Evolutionary conservation across 1,139 yeast species (phyloP).

Genomic region (Candida sanyaensis): DNA sequence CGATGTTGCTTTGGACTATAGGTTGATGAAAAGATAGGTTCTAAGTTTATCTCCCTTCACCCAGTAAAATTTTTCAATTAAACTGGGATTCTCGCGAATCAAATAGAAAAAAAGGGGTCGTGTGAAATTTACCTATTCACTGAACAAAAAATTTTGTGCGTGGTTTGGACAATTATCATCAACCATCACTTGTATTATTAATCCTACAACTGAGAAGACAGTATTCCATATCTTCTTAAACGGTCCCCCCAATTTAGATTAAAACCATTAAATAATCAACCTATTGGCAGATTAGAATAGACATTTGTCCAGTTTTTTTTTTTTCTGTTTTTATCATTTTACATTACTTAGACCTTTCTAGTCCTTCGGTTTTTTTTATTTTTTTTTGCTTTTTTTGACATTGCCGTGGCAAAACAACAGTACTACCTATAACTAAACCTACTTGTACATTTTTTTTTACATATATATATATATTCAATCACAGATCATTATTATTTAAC

Average conservation of each 20-base stretch:
- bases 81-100: background rate
- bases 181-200: background rate
- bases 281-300: background rate
- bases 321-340: background rate
- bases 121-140: background rate
- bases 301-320: too few species aligned
- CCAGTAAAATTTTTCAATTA: background rate
- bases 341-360: too few species aligned
- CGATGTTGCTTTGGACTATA: background rate
- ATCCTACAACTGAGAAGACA: background rate
- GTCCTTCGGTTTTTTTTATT: background rate
- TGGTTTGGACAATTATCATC: background rate
- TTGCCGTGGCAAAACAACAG: conserved; percentile 4
- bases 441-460: background rate
- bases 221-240: too few species aligned
- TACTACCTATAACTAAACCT: background rate
- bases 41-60: too few species aligned
- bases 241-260: too few species aligned
- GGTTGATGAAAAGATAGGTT: background rate
- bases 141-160: background rate
- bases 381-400: background rate
- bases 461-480: background rate
- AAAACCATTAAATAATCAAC: background rate
- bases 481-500: background rate
- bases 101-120: background rate